Base-by-base conservation (phyloP, 2,329 filamentous ascomycete genomes). In the Diaporthe citri region DNA sequence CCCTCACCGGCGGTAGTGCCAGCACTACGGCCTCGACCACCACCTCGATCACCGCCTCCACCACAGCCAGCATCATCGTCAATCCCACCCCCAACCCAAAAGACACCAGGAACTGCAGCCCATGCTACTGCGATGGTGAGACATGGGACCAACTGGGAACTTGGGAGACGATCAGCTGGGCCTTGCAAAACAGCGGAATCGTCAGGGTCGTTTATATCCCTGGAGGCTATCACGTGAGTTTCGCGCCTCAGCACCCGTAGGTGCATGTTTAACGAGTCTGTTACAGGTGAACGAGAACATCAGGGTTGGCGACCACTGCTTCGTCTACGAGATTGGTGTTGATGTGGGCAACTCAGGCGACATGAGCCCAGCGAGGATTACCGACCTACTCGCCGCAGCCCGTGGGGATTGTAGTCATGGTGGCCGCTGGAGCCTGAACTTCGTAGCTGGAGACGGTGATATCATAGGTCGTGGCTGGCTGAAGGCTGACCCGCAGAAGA, bases 351-450 rank as follows among this genome's bases (percentile, higher is more conserved):
- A 55, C 51, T 12, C 51, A 28, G 10, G 12, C 51, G 25, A 55
- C 25, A 25, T 55, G 51, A 55, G n/a, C 4, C 51, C 51, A 15
- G 0, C 12, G 12, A 3, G 4, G 4, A 55, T 55, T 5, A 55
- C 51, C n/a, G 12, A 55, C 10, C 12, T 28, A 12, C 25, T 55
- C 13, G 8, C 22, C 3, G 10, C 22, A 2, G 48, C 22, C 3
- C 22, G 8, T 9, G 13, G 0, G 0, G 0, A 4, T 10, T 55
- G 51, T 55, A 0, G 0, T 15, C 51, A 55, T 17, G 51, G 51
- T 52, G n/a, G 51, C n/a, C n/a, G 25, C 25, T 52, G n/a, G 51
- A 5, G 5, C 10, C 51, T 52, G 51, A 28, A 28, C n/a, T 52
- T 52, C 2, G 4, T 52, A 9, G 51, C n/a, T 25, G 10, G 9